Conservation (phyloP, 805 yeast species). For the Candida golubevii region DNA sequence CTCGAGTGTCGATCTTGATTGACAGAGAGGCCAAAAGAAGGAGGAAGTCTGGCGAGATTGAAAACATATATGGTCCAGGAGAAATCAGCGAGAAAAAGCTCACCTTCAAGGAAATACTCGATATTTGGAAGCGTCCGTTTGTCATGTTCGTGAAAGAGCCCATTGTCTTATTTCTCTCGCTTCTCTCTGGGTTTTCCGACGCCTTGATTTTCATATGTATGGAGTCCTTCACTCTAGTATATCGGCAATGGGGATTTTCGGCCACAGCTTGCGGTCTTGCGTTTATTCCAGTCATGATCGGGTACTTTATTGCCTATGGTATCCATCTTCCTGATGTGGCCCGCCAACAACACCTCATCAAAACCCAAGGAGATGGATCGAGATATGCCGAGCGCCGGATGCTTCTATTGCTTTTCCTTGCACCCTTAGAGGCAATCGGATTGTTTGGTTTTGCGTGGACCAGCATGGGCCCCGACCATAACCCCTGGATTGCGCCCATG, state of each 20-base stretch:
- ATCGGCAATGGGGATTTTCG: slow-evolving; percentile 33
- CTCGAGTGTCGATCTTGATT: slow-evolving; percentile 30
- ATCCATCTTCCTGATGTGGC: slow-evolving; percentile 31
- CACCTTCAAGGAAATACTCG: slow-evolving; percentile 21
- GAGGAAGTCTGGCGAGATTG: slow-evolving; percentile 28
- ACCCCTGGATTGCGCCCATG: slow-evolving; percentile 41
- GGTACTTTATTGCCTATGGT: slow-evolving; percentile 33
- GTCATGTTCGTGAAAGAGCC: slow-evolving; percentile 37
- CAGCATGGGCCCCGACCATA: slow-evolving; percentile 32
- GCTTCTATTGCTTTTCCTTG: slow-evolving; percentile 32
- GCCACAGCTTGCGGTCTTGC: slow-evolving; percentile 28
- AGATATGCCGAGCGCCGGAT: slow-evolving; percentile 27
- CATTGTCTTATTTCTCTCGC: slow-evolving; percentile 34
- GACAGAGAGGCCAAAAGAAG: slow-evolving; percentile 36
- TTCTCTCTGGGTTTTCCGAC: slow-evolving; percentile 39
- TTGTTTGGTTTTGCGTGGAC: slow-evolving; percentile 42
- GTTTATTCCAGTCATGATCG: slow-evolving; percentile 31
- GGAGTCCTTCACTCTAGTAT: slow-evolving; percentile 33
- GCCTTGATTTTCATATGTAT: slow-evolving; percentile 38
- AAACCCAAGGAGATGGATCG: slow-evolving; percentile 22
- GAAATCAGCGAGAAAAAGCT: slow-evolving; percentile 22
- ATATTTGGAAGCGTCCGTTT: slow-evolving; percentile 37
- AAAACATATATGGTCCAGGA: slow-evolving; percentile 33
- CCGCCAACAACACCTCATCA: slow-evolving; percentile 25
- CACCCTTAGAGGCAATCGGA: slow-evolving; percentile 37